Conservation (phyloP, 108 stramenopile genomes). For the Nannochloropsis oceanica region DNA sequence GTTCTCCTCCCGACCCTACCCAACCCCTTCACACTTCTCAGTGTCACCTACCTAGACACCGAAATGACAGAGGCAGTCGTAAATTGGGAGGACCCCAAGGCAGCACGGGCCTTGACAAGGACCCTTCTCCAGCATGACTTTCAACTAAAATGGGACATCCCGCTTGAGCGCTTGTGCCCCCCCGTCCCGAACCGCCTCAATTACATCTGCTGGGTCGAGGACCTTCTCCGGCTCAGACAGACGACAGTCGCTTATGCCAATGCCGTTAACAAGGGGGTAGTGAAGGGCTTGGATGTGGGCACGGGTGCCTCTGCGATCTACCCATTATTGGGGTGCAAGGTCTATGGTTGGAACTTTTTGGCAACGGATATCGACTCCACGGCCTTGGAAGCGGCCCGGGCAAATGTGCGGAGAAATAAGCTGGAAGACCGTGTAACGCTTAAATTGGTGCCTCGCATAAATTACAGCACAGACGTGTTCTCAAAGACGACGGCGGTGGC, state of each 20-base stretch:
- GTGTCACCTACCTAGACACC: slow-evolving; percentile 4
- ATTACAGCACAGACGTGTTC: neutral
- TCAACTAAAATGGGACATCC: slow-evolving; percentile 46
- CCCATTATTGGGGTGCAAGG: slow-evolving; percentile 45
- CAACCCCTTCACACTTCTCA: neutral
- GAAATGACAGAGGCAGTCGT: slow-evolving; percentile 13
- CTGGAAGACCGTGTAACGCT: slow-evolving; percentile 43
- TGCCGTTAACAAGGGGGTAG: too few relatives aligned
- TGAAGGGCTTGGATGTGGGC: slow-evolving; percentile 63
- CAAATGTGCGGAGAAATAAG: slow-evolving; percentile 55
- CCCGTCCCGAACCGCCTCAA: slow-evolving; percentile 80
- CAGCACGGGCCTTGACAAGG: slow-evolving; percentile 49
- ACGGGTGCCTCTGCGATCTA: slow-evolving; percentile 73
- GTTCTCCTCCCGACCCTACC: too few relatives aligned
- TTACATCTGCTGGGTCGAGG: slow-evolving; percentile 62
- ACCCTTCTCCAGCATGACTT: slow-evolving; percentile 57
- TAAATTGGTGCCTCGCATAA: slow-evolving; percentile 31
- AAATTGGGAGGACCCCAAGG: slow-evolving; percentile 24
- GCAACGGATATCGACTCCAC: slow-evolving; percentile 67
- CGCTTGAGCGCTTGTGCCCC: slow-evolving; percentile 58
- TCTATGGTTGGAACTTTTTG: slow-evolving; percentile 44
- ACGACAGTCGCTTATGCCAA: neutral
- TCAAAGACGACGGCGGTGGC: neutral
- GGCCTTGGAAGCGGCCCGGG: slow-evolving; percentile 49
- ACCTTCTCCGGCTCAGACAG: slow-evolving; percentile 36